Base-by-base conservation (phyloP, 305 asterid genomes). In the Rubia peregrina region DNA sequence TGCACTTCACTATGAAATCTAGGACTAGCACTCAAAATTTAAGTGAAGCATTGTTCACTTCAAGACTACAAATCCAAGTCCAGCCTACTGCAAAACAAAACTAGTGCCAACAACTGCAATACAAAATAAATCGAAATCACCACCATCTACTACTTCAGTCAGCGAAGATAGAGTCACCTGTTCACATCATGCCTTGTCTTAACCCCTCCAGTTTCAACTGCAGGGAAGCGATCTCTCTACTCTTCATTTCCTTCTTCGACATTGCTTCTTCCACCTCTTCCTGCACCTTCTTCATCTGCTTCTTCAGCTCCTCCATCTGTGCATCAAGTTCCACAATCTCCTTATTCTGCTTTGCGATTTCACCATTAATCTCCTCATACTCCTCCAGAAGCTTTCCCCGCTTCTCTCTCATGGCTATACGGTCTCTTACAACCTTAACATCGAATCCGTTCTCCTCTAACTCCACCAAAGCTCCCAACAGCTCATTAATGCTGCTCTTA, bases 401-500 rank as follows among this genome's bases (percentile, higher is more conserved):
- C 1, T 44, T 44, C 51, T 44, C 51, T 44, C 53, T 46, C 17
- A 46, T 46, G 14, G 53, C 53, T 17, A 46, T 46, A 46, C 53
- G 53, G 53, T 46, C 53, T 12, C 53, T 46, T 11, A 46, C 53
- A 46, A 46, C 53, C 53, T 11, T 46, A 17, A 46, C 53, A 46
- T 46, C 53, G 14, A 46, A 46, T 46, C 53, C 53, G 13, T 46
- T 46, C 17, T 46, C 53, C 13, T 46, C 53, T 12, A 46, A 46
- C 53, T 46, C 53, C 53, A 11, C 14, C 53, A 46, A 46, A 46
- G 5, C 6, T 46, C 16, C 53, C 53, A 46, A 46, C 17, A 13
- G 17, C 6, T 24, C 1, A 21, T 82, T 78, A 22, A 74, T 76
- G 49, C 61, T 59, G 79, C 83, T 76, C 74, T 70, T 68, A 5